Evolutionary conservation across 1,284 basidiomycete genomes (phyloP).

Genomic region (Polyporus tsugae): DNA sequence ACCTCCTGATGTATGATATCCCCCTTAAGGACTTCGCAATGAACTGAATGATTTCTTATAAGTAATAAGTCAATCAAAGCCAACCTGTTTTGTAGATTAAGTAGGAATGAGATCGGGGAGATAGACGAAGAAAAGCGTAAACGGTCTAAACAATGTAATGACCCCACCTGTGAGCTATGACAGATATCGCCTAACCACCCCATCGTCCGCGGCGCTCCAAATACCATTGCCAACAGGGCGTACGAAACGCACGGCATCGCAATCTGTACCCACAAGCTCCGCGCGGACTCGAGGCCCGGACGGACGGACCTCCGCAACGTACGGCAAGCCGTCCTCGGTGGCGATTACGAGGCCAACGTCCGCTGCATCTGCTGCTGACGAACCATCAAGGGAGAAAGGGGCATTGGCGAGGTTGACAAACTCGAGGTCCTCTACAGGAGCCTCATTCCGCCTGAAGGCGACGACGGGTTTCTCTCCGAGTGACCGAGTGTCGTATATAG

Average conservation of each 20-base stretch:
- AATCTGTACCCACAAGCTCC: slow-evolving; percentile 60
- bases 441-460: slow-evolving; percentile 61
- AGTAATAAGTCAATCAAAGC: neutral
- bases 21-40: neutral
- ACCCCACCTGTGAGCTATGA: neutral
- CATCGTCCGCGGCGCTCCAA: slow-evolving; percentile 72
- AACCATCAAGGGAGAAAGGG: slow-evolving; percentile 12
- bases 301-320: slow-evolving; percentile 51
- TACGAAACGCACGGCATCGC: slow-evolving; percentile 55
- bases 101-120: neutral
- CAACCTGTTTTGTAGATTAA: neutral
- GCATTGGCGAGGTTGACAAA: slow-evolving; percentile 42
- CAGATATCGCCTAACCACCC: slow-evolving; percentile 57
- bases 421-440: slow-evolving; percentile 62
- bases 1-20: too few relatives aligned
- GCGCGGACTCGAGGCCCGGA: slow-evolving; percentile 48
- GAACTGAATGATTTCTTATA: neutral
- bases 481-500: slow-evolving; percentile 61
- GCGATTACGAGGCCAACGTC: slow-evolving; percentile 56
- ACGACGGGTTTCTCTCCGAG: slow-evolving; percentile 48
- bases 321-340: slow-evolving; percentile 66
- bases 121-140: neutral
- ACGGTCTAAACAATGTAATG: neutral
- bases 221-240: slow-evolving; percentile 45
- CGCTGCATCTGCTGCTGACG: slow-evolving; percentile 17